Evolutionary conservation across 805 yeast species (phyloP).

Genomic region (Candida cerambycidarum): DNA sequence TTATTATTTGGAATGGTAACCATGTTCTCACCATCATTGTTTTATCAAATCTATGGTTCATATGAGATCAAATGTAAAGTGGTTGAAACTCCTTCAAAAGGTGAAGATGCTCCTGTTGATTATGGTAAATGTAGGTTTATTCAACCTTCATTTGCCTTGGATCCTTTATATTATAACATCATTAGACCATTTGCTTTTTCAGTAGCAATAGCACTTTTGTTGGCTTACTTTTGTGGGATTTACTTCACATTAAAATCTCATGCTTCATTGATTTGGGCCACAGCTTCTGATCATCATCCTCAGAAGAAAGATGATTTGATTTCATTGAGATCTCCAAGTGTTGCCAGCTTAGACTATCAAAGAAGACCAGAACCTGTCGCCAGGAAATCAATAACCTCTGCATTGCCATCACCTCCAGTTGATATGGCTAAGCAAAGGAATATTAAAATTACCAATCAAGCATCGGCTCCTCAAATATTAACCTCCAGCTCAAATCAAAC

Average conservation of each 20-base stretch:
- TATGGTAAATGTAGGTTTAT: conserved; percentile 74
- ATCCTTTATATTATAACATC: conserved; percentile 61
- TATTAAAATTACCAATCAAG: conserved; percentile 9
- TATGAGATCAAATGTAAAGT: conserved; percentile 72
- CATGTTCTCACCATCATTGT: conserved; percentile 88
- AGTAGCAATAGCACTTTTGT: conserved; percentile 76
- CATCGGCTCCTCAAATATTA: conserved; percentile 2
- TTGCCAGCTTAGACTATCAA: conserved; percentile 26
- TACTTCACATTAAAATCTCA: conserved; percentile 94
- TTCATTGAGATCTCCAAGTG: conserved; percentile 36
- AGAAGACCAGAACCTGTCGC: conserved; percentile 8
- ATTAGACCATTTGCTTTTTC: conserved; percentile 79
- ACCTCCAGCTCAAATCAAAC: neutral
- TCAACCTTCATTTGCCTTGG: conserved; percentile 74
- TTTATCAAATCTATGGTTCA: conserved; percentile 87
- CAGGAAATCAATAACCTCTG: conserved; percentile 5
- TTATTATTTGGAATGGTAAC: conserved; percentile 84
- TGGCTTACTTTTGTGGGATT: conserved; percentile 84
- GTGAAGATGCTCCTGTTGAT: conserved; percentile 24
- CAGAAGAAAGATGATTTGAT: conserved; percentile 24
- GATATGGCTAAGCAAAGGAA: conserved; percentile 19
- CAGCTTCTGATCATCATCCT: conserved; percentile 30
- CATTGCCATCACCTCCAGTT: conserved; percentile 20
- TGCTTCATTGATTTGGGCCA: conserved; percentile 94
- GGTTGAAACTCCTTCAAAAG: conserved; percentile 33